A percentile compares a stretch with the other conserved stretches of the same genome.
Evolutionary conservation across 345 rosid genomes (phyloP).

Genomic region (Murraya koenigii): DNA sequence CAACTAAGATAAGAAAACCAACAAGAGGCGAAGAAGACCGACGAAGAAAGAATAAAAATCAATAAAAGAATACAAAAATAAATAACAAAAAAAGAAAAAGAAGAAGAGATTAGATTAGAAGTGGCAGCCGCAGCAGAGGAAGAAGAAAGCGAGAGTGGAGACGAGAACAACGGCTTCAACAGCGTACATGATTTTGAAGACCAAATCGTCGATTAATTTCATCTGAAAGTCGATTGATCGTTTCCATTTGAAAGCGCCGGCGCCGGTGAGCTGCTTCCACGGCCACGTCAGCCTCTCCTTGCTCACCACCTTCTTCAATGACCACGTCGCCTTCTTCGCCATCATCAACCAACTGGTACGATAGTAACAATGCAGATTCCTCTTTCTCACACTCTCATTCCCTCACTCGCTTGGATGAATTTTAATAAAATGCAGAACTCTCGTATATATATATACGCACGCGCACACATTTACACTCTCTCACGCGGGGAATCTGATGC

Average conservation of each 20-base stretch:
- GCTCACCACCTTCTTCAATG: slow-evolving; percentile 26
- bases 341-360: not conserved
- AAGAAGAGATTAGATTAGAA: slow-evolving; percentile 23
- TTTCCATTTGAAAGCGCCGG: slow-evolving; percentile 28
- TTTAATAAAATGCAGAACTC: too few species aligned
- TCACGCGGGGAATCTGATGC: not conserved
- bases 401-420: not conserved
- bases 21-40: too few species aligned
- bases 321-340: slow-evolving; percentile 20
- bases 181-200: slow-evolving; percentile 51
- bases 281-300: slow-evolving; percentile 30
- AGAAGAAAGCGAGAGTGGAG: slow-evolving; percentile 74
- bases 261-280: slow-evolving; percentile 3
- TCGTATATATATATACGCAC: too few species aligned
- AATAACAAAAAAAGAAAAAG: not conserved
- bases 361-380: slow-evolving; percentile 9
- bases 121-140: slow-evolving; percentile 72
- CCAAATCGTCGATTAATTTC: slow-evolving; percentile 41
- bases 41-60: not conserved
- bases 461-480: too few species aligned
- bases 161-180: slow-evolving; percentile 62
- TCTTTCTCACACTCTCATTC: slow-evolving; percentile 6
- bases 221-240: slow-evolving; percentile 21
- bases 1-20: too few species aligned
- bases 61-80: not conserved